Conservation (phyloP, 2,329 filamentous ascomycete species). For the Pestalotiopsis sp. region DNA sequence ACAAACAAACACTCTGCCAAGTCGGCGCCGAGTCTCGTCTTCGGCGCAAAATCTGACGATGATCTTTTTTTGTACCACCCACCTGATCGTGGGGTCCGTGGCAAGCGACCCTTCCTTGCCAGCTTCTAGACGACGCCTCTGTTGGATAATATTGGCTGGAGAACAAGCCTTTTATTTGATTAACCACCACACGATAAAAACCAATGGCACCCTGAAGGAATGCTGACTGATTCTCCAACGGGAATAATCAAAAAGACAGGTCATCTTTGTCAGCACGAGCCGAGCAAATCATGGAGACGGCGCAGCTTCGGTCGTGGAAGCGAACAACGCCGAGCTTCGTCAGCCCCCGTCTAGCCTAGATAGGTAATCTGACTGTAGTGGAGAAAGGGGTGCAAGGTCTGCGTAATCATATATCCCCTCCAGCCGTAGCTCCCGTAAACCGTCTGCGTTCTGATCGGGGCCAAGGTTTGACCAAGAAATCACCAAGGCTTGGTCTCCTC, state of each 20-base stretch:
- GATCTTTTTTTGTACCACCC: neutral
- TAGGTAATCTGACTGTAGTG: neutral
- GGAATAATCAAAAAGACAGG: neutral
- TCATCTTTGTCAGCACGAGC: neutral
- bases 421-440: neutral
- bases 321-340: neutral
- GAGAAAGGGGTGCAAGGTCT: neutral
- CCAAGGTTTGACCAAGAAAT: neutral
- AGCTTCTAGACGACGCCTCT: too few species aligned
- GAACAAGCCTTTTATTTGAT: neutral
- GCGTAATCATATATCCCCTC: neutral
- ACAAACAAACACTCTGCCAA: neutral
- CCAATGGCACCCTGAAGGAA: neutral
- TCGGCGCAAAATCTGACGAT: neutral
- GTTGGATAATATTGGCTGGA: neutral
- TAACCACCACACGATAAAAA: neutral
- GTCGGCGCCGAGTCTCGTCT: neutral
- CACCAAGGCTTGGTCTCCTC: too few species aligned
- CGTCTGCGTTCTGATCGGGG: neutral
- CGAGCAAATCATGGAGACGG: neutral
- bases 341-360: neutral
- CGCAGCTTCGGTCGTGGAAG: neutral
- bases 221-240: neutral
- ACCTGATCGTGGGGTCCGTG: neutral
- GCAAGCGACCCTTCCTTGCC: neutral